Evolutionary conservation across 2,329 filamentous ascomycete species (phyloP).

Genomic region (Fonsecaea monophora): DNA sequence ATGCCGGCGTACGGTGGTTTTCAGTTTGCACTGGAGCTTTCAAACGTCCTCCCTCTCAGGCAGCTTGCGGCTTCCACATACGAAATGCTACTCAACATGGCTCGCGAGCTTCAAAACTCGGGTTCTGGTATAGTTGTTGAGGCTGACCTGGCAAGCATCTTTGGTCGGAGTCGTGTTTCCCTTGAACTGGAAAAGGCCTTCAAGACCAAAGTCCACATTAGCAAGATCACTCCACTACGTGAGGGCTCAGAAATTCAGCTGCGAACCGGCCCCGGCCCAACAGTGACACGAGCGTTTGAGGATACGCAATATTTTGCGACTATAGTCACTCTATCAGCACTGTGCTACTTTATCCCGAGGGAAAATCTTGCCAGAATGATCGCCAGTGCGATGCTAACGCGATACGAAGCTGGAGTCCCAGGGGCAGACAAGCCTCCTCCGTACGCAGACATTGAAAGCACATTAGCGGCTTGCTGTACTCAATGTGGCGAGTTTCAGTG

Average conservation of each 20-base stretch:
- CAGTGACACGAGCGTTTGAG: neutral
- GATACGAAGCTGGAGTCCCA: no score
- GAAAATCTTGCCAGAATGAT: neutral
- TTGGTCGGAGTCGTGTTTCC: neutral
- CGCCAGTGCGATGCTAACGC: neutral
- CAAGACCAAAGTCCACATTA: constrained; percentile 1
- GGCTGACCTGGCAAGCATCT: neutral
- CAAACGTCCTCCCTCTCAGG: no score
- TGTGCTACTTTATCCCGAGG: neutral
- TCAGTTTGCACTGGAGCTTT: neutral
- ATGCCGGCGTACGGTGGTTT: no score
- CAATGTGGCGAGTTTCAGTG: neutral
- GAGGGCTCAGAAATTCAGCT: neutral
- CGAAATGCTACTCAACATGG: no score
- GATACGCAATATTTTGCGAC: neutral
- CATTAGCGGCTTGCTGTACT: neutral
- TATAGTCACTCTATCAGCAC: neutral
- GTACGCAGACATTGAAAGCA: neutral
- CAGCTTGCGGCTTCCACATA: no score
- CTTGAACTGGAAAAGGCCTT: neutral
- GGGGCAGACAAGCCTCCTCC: no score
- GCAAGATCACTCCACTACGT: neutral
- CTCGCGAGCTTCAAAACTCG: neutral
- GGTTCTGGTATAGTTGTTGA: neutral
- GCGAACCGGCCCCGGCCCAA: neutral